phyloP scores from a whole-genome alignment of 805 yeast species.

The Starmerella roubikii region DNA sequence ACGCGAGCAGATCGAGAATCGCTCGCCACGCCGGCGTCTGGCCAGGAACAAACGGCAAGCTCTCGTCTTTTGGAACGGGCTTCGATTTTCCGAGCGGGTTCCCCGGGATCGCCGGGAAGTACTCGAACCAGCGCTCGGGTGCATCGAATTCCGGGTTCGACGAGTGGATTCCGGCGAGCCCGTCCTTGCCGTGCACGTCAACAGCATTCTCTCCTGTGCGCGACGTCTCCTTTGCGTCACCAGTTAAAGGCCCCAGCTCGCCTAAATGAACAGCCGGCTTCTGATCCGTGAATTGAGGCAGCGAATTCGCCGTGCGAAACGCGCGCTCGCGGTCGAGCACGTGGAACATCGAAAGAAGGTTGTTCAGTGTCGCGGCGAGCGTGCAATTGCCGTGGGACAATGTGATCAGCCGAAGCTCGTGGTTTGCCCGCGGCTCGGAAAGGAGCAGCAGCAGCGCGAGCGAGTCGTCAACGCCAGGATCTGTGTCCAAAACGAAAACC shows the following conservation, averaged over 20 bases:
- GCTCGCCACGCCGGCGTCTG: slow-evolving; percentile 25
- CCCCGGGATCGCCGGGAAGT: slow-evolving; percentile 15
- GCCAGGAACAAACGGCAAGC: slow-evolving; percentile 23
- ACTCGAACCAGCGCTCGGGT: slow-evolving; percentile 21
- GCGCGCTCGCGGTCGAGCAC: slow-evolving; percentile 26
- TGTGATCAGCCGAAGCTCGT: slow-evolving; percentile 25
- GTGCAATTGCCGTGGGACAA: slow-evolving; percentile 31
- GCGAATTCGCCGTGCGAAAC: slow-evolving; percentile 18
- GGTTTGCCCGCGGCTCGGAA: slow-evolving; percentile 18
- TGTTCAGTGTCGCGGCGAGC: slow-evolving; percentile 25
- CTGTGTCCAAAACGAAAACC: slow-evolving; percentile 32
- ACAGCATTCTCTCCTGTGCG: slow-evolving; percentile 24
- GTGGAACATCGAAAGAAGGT: slow-evolving; percentile 26
- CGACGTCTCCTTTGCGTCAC: background rate
- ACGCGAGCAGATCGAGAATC: slow-evolving; percentile 27
- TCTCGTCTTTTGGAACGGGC: background rate
- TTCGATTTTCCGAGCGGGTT: slow-evolving; percentile 7
- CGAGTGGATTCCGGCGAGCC: slow-evolving; percentile 30
- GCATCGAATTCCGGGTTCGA: slow-evolving; percentile 27
- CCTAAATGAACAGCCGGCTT: slow-evolving; percentile 28
- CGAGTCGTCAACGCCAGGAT: slow-evolving; percentile 33
- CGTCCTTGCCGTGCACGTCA: slow-evolving; percentile 31
- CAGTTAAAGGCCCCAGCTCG: slow-evolving; percentile 14
- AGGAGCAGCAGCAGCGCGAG: slow-evolving; percentile 30
- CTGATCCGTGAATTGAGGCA: slow-evolving; percentile 21